These are phyloP conservation scores for Lichtheimia ramosa DNA, from an alignment of 371 early-diverging fungal species.

Conservation along the genomic window DNA sequence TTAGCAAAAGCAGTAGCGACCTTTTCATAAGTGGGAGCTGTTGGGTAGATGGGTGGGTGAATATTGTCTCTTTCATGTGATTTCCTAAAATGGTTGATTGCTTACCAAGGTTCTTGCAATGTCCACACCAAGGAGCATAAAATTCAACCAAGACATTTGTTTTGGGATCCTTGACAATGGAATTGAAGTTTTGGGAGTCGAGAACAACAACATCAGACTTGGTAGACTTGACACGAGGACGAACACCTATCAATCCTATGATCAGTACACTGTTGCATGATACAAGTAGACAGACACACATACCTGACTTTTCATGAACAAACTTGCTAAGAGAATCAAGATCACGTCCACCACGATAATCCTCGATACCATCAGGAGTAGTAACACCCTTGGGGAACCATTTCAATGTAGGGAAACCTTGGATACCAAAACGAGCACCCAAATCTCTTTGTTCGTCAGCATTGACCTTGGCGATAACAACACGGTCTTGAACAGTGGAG, in stretches of 20 bases:
- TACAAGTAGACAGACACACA: background rate
- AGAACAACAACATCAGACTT: conserved; percentile 68
- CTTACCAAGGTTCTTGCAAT: conserved; percentile 75
- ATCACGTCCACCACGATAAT: conserved; percentile 83
- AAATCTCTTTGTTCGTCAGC: conserved; percentile 83
- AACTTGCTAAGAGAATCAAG: conserved; percentile 74
- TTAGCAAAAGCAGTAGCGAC: conserved; percentile 55
- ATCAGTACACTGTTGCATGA: background rate
- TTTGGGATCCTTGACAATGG: conserved; percentile 56
- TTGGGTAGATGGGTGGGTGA: background rate
- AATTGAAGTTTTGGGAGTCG: conserved; percentile 66
- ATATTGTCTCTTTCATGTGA: background rate
- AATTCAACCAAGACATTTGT: conserved; percentile 82
- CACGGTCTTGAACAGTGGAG: conserved; percentile 62
- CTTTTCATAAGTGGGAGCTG: conserved; percentile 69
- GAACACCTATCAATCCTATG: conserved; percentile 20
- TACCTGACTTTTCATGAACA: conserved; percentile 78
- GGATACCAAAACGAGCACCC: conserved; percentile 70
- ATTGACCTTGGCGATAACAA: conserved; percentile 90
- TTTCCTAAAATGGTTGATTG: too few species aligned
- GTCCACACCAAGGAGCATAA: conserved; percentile 87
- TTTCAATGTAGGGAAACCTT: conserved; percentile 92
- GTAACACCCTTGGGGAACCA: conserved; percentile 85
- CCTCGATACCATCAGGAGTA: conserved; percentile 63
- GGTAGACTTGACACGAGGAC: conserved; percentile 60